A percentile compares a stretch with the other conserved stretches of the same genome.
Evolutionary conservation across 2,329 filamentous ascomycete species (phyloP).

Genomic region (Pseudogymnoascus sp.): DNA sequence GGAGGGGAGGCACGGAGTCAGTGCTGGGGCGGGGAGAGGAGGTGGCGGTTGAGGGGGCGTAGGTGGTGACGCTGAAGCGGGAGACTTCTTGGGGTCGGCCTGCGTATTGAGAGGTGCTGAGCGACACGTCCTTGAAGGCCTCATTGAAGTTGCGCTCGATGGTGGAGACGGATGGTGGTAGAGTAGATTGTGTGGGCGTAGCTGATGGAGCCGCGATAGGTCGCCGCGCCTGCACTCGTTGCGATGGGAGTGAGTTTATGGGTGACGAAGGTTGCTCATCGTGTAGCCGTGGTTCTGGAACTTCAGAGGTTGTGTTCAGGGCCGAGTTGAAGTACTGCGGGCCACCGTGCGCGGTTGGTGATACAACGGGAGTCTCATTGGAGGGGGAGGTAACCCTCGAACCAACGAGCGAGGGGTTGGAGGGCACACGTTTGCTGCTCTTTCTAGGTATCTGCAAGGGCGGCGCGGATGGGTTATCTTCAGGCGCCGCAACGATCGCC

Average conservation of each 20-base stretch:
- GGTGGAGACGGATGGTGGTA: slow-evolving; percentile 12
- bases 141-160: slow-evolving; percentile 25
- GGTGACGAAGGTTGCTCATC: not conserved
- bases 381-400: slow-evolving; percentile 17
- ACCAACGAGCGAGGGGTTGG: slow-evolving; percentile 13
- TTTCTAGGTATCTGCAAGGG: slow-evolving; percentile 49
- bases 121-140: slow-evolving; percentile 17
- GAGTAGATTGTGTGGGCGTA: not conserved
- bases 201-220: not conserved
- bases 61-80: slow-evolving; percentile 27
- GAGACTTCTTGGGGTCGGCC: slow-evolving; percentile 23
- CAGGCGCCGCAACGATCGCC: slow-evolving; percentile 54
- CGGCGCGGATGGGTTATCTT: slow-evolving; percentile 47
- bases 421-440: slow-evolving; percentile 33
- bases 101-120: slow-evolving; percentile 9
- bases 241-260: not conserved
- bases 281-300: slow-evolving; percentile 9
- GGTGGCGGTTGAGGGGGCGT: slow-evolving; percentile 23
- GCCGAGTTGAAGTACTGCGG: slow-evolving; percentile 11
- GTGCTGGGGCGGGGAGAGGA: slow-evolving; percentile 22
- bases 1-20: slow-evolving; percentile 17
- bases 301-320: slow-evolving; percentile 11
- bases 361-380: slow-evolving; percentile 22
- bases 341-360: slow-evolving; percentile 14
- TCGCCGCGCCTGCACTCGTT: slow-evolving; percentile 1